Percentiles rank a stretch among this genome's conserved stretches.
Evolutionary conservation across 2,329 filamentous ascomycete species (phyloP).

Genomic region (Tolypocladium cylindrosporum): DNA sequence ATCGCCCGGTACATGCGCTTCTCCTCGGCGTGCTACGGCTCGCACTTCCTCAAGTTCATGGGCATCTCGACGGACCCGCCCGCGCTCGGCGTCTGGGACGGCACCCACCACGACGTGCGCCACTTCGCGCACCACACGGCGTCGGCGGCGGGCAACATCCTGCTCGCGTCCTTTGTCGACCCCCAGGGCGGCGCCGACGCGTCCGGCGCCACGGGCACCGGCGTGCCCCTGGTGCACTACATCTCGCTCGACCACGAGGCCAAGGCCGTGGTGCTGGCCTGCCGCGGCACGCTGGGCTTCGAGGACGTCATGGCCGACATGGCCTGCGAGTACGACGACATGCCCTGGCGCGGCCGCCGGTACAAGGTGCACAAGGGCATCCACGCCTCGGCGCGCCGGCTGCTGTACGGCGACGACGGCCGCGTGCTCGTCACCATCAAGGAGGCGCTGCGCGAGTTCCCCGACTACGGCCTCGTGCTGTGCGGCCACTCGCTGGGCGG

Average conservation of each 20-base stretch:
- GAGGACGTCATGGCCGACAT: conserved; percentile 66
- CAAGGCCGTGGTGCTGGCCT: conserved; percentile 62
- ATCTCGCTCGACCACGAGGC: conserved; percentile 62
- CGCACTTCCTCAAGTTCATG: conserved; percentile 51
- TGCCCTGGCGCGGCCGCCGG: conserved; percentile 50
- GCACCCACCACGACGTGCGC: conserved; percentile 49
- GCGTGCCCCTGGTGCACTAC: conserved; percentile 63
- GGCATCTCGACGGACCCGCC: conserved; percentile 46
- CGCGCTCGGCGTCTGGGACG: conserved; percentile 29
- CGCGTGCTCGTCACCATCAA: conserved; percentile 56
- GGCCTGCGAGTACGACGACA: conserved; percentile 62
- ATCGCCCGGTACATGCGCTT: conserved; percentile 57
- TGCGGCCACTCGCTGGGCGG: conserved; percentile 62
- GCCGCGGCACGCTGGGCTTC: conserved; percentile 62
- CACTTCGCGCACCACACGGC: conserved; percentile 56
- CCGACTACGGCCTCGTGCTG: conserved; percentile 59
- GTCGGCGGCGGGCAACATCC: conserved; percentile 44
- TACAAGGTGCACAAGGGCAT: conserved; percentile 70
- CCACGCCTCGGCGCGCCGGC: conserved; percentile 57
- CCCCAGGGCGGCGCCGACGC: conserved; percentile 57
- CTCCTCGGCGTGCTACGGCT: conserved; percentile 56
- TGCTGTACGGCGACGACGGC: conserved; percentile 58
- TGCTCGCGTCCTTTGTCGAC: conserved; percentile 63
- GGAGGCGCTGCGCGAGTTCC: conserved; percentile 54
- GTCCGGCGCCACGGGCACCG: conserved; percentile 53